phyloP scores from a whole-genome alignment of 768 basidiomycete species.

The Suillus occidentalis region DNA sequence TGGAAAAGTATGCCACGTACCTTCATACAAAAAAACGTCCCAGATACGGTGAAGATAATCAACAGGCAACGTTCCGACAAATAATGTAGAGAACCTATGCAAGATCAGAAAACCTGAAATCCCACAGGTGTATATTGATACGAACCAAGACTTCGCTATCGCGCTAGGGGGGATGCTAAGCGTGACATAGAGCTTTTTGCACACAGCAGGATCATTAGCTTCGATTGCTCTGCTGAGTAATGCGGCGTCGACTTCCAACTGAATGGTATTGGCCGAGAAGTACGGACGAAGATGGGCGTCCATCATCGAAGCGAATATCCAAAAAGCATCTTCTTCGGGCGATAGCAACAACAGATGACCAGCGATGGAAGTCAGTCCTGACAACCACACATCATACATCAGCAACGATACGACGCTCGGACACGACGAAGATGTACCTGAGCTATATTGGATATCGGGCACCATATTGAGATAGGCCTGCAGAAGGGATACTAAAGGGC shows the following conservation, averaged over 20 bases:
- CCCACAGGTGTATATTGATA: conserved; percentile 5
- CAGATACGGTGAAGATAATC: conserved; percentile 73
- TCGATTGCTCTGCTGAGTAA: conserved; percentile 75
- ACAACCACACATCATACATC: not conserved
- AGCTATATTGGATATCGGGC: conserved; percentile 70
- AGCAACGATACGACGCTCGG: not conserved
- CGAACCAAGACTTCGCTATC: conserved; percentile 67
- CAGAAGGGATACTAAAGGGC: conserved; percentile 55
- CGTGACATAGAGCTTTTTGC: conserved; percentile 67
- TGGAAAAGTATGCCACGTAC: conserved; percentile 37
- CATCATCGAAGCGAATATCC: conserved; percentile 88
- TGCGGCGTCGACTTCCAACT: conserved; percentile 75
- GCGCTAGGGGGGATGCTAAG: conserved; percentile 56
- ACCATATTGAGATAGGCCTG: conserved; percentile 86
- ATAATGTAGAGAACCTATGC: conserved; percentile 70
- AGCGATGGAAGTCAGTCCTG: conserved; percentile 69
- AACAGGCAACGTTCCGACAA: conserved; percentile 62
- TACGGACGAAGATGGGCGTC: conserved; percentile 79
- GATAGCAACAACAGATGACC: conserved; percentile 72
- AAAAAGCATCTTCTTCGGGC: conserved; percentile 88
- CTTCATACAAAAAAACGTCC: conserved; percentile 83
- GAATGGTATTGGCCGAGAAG: conserved; percentile 58
- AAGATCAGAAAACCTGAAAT: not conserved
- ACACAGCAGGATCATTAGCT: conserved; percentile 51
- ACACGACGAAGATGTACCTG: conserved; percentile 42